Evolutionary conservation across 2,329 filamentous ascomycete species (phyloP).

Genomic region (Penicillium sp.): DNA sequence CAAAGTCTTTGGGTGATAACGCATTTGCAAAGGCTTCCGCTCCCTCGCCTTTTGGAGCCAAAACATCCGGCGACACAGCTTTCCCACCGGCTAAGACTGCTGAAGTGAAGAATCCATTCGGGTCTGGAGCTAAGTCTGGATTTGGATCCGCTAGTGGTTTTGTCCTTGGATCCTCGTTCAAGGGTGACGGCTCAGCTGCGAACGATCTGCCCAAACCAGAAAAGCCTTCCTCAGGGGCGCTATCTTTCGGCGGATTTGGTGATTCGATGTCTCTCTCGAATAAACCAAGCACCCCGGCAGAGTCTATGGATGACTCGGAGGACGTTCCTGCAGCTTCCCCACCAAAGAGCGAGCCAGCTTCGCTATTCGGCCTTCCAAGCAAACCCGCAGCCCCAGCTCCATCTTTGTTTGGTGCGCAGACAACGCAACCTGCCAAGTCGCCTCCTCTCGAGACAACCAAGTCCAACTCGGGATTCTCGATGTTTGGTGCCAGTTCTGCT

Average conservation of each 20-base stretch:
- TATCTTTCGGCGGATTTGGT: constrained; percentile 48
- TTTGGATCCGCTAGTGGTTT: constrained; percentile 38
- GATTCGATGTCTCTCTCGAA: constrained; percentile 43
- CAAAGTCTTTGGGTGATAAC: constrained; percentile 25
- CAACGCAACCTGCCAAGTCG: background rate
- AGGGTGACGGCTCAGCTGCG: constrained; percentile 45
- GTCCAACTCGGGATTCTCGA: constrained; percentile 33
- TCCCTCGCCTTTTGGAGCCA: constrained; percentile 37
- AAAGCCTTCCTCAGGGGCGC: constrained; percentile 37
- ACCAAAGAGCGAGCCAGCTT: constrained; percentile 32
- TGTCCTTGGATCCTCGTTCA: constrained; percentile 50
- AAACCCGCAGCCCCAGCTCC: constrained; percentile 31
- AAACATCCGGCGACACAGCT: constrained; percentile 27
- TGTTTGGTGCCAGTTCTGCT: constrained; percentile 32
- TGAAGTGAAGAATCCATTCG: constrained; percentile 37
- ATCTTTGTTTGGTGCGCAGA: constrained; percentile 7
- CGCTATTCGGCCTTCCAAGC: constrained; percentile 36
- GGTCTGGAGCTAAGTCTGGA: constrained; percentile 13
- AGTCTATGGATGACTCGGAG: constrained; percentile 45
- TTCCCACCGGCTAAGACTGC: constrained; percentile 35
- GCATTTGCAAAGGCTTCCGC: constrained; percentile 29
- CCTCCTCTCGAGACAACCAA: constrained; percentile 3
- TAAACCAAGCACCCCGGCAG: constrained; percentile 39
- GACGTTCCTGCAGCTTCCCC: constrained; percentile 30
- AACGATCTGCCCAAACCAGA: constrained; percentile 47